Evolutionary conservation across 345 rosid species (phyloP).

Genomic region (Lagerstroemia speciosa): DNA sequence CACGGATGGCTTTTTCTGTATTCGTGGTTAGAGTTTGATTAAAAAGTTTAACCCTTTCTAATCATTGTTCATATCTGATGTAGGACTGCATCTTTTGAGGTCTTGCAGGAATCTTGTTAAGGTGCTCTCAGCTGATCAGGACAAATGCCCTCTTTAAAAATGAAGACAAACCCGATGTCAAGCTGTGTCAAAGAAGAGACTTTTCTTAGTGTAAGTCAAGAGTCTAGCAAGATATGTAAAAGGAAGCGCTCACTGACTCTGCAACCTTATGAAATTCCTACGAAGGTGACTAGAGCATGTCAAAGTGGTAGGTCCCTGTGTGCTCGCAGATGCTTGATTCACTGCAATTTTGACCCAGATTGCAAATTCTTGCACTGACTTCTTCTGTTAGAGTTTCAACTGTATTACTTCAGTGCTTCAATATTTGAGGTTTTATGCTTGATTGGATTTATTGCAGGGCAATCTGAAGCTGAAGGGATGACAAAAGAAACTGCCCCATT

Average conservation of each 20-base stretch:
- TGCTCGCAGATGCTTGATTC: background rate
- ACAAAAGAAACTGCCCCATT: background rate
- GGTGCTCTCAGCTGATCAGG: background rate
- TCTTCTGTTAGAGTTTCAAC: too few relatives aligned
- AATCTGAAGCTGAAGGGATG: background rate
- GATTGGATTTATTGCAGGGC: background rate
- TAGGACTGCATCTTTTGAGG: background rate
- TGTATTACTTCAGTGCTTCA: too few relatives aligned
- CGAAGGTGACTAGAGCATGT: background rate
- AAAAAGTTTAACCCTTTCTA: too few relatives aligned
- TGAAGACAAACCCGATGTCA: constrained; percentile 12
- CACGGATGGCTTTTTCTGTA: too few relatives aligned
- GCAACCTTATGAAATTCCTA: background rate
- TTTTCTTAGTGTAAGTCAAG: constrained; percentile 5
- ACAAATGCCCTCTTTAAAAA: constrained; percentile 15
- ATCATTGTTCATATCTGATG: background rate
- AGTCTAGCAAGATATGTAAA: constrained; percentile 15
- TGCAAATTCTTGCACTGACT: too few relatives aligned
- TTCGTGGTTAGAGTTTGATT: too few relatives aligned
- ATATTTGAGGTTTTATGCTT: background rate
- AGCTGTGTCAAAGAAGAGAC: constrained; percentile 6
- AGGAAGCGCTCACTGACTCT: constrained; percentile 3
- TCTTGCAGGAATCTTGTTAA: background rate
- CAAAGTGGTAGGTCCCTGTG: constrained; percentile 5
- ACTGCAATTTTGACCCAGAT: background rate